phyloP scores from a whole-genome alignment of 345 rosid genomes.

The Gossypium rotundifolium region DNA sequence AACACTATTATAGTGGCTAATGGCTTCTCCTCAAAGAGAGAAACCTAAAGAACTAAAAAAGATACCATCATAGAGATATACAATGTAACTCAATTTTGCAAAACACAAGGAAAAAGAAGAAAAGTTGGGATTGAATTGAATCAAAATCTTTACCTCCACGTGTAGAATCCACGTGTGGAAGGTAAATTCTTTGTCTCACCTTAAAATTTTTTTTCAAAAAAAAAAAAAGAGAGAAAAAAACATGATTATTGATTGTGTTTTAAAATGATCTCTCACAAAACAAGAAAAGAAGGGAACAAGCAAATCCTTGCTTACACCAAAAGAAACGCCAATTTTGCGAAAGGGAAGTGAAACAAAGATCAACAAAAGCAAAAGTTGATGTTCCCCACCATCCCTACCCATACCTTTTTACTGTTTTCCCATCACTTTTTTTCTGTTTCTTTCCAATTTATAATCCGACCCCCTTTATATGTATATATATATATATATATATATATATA shows the following conservation, averaged over 20 bases:
- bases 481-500: no score
- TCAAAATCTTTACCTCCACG: conserved; percentile 11
- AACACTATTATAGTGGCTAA: not conserved
- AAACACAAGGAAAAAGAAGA: conserved; percentile 40
- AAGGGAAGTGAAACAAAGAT: not conserved
- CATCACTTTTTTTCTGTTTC: conserved; percentile 15
- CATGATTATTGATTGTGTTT: not conserved
- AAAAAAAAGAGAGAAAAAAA: not conserved
- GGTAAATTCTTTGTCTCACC: not conserved
- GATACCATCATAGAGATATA: conserved; percentile 36
- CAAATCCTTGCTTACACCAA: conserved; percentile 41
- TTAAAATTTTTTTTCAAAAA: no score
- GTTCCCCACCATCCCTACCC: conserved; percentile 58
- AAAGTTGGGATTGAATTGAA: not conserved
- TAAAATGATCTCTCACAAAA: not conserved
- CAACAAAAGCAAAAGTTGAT: conserved; percentile 24
- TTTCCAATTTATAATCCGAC: no score
- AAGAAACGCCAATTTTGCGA: conserved; percentile 31
- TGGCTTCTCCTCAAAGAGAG: not conserved
- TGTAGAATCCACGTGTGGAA: conserved; percentile 22
- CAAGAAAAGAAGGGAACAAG: conserved; percentile 30
- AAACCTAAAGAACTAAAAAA: conserved; percentile 21
- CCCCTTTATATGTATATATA: no score
- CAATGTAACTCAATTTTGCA: conserved; percentile 32
- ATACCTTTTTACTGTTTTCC: conserved; percentile 30